phyloP scores from a whole-genome alignment of 345 rosid species.

The Eucalyptus melliodora region DNA sequence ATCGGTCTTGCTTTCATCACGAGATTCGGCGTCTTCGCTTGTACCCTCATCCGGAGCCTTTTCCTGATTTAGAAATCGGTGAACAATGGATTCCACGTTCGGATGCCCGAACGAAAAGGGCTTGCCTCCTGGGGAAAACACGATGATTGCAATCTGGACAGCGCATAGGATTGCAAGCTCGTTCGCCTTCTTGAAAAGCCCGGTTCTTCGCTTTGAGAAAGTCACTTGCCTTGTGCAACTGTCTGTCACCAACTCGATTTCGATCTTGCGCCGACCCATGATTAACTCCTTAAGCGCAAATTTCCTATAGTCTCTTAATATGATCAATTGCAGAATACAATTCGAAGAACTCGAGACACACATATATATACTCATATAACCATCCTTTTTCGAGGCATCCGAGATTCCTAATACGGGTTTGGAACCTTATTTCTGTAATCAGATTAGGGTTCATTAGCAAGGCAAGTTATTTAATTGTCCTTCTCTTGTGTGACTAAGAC shows the following conservation, averaged over 20 bases:
- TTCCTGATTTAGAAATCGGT: conserved; percentile 17
- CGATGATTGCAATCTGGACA: conserved; percentile 39
- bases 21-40: neutral
- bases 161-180: conserved; percentile 49
- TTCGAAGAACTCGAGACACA: neutral
- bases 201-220: conserved; percentile 51
- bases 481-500: neutral
- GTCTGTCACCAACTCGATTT: conserved; percentile 50
- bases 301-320: neutral
- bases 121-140: conserved; percentile 68
- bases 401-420: neutral
- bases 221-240: conserved; percentile 53
- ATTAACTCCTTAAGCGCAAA: neutral
- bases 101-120: conserved; percentile 64
- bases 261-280: conserved; percentile 60
- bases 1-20: neutral
- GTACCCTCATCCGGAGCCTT: neutral
- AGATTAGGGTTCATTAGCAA: neutral
- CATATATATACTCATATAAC: neutral
- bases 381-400: neutral
- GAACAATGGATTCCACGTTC: conserved; percentile 23
- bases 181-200: conserved; percentile 61
- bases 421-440: neutral
- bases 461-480: neutral
- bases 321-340: neutral